Base-by-base conservation (phyloP, 495 filamentous ascomycete genomes). In the Lasiosphaeria hispida region DNA sequence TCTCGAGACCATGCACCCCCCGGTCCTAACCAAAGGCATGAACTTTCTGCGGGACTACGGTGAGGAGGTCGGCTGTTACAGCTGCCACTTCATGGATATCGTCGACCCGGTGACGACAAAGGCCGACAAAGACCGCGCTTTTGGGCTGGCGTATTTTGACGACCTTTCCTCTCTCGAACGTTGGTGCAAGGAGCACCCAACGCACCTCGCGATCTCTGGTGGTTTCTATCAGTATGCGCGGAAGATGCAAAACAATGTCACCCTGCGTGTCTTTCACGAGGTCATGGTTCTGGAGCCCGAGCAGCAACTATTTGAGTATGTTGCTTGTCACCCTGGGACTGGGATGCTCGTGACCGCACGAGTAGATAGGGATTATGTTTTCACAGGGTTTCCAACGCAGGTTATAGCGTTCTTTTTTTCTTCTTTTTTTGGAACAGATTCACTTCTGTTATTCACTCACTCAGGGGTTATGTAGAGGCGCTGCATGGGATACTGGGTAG, bases 271-370 rank as follows among this genome's bases (percentile, higher is more conserved):
- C 19, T 73, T 64, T 60, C 68, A 75, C 55, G 69, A 75, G 61
- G 64, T 75, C 1, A 56, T 70, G 33, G 70, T 75, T 15, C 52
- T 72, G 43, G 52, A 65, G 61, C 57, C 63, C 0, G 69, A 63
- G 37, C 67, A 73, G 63, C 69, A 75, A 60, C 53, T 53, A 4
- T 70, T 75, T 55, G 70, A 75, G 69, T 73, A 73, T 61, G 52
- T 75, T 11, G 70, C 53, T 7, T 73, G 72, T 57, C 69, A 72
- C 58, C 14, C 10, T n/a, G n/a, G n/a, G n/a, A 72, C 69, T 8
- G 67, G 70, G 6, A 72, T 73, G 70, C 40, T 72, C n/a, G n/a
- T n/a, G n/a, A n/a, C n/a, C n/a, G n/a, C n/a, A n/a, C n/a, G n/a
- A n/a, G n/a, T n/a, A n/a, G n/a, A n/a, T n/a, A n/a, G n/a, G n/a